phyloP scores from a whole-genome alignment of 2,329 filamentous ascomycete genomes.

The Gaeumannomyces sp. region DNA sequence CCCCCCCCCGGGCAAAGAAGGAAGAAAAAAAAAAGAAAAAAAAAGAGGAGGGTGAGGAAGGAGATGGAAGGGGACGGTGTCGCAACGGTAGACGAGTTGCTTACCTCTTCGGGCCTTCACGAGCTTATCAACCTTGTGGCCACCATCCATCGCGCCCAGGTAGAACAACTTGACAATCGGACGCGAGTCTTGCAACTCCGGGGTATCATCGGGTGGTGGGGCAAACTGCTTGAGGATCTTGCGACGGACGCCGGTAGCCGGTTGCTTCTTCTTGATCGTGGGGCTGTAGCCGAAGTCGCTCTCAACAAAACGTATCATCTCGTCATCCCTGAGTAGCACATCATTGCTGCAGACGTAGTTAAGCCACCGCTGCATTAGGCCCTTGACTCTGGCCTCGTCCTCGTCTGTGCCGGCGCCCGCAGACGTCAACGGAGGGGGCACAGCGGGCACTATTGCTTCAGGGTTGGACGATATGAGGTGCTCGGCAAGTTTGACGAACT shows the following conservation, averaged over 20 bases:
- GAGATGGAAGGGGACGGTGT: neutral
- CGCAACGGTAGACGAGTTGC: constrained; percentile 18
- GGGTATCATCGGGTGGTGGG: constrained; percentile 92
- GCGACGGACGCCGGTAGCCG: constrained; percentile 87
- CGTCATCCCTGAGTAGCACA: constrained; percentile 87
- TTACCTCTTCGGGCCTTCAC: constrained; percentile 88
- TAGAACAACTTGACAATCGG: constrained; percentile 95
- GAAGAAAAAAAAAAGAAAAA: neutral
- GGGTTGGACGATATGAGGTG: constrained; percentile 97
- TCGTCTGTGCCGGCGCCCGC: constrained; percentile 95
- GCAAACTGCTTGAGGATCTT: constrained; percentile 98
- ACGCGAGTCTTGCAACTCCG: constrained; percentile 82
- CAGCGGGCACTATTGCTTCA: constrained; percentile 87
- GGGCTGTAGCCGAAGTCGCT: constrained; percentile 98
- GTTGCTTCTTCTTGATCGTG: constrained; percentile 91
- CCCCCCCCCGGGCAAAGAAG: too few species aligned
- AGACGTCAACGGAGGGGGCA: constrained; percentile 89
- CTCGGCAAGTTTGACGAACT: constrained; percentile 93
- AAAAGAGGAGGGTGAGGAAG: neutral
- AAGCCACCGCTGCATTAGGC: constrained; percentile 86
- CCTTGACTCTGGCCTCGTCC: constrained; percentile 85
- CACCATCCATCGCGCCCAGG: constrained; percentile 90
- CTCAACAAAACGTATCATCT: constrained; percentile 98
- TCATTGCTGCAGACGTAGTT: constrained; percentile 91
- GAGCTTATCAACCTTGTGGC: constrained; percentile 90